Percentiles rank a stretch among this genome's conserved stretches.
These are phyloP conservation scores for Amorphotheca resinae DNA, from an alignment of 495 filamentous ascomycete genomes.

Conservation along the genomic window DNA sequence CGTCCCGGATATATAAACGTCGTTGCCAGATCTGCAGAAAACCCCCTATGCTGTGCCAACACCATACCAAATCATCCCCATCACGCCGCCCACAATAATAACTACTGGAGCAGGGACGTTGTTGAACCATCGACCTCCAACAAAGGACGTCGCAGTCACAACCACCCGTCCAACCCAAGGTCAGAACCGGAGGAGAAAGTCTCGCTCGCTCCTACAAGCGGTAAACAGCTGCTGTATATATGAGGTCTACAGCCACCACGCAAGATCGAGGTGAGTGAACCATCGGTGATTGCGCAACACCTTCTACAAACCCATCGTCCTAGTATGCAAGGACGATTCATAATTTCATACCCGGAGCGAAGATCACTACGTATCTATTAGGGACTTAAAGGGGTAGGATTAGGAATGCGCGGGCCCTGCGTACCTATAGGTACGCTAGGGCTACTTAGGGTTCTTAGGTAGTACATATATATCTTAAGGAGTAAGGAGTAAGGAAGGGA, in stretches of 20 bases:
- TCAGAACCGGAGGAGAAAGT: constrained; percentile 39
- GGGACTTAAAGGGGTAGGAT: no score
- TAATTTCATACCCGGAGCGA: constrained; percentile 54
- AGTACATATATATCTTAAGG: no score
- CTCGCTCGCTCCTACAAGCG: constrained; percentile 56
- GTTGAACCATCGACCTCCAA: constrained; percentile 46
- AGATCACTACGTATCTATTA: constrained; percentile 59
- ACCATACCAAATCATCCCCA: constrained; percentile 35
- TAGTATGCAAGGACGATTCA: constrained; percentile 53
- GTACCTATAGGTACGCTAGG: no score
- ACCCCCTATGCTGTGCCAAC: not conserved
- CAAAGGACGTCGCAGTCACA: constrained; percentile 50
- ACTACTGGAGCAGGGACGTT: constrained; percentile 40
- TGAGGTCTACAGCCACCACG: constrained; percentile 62
- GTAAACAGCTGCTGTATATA: constrained; percentile 78
- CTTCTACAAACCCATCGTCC: constrained; percentile 58
- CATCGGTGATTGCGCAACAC: constrained; percentile 39
- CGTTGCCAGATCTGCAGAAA: no score
- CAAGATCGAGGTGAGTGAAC: constrained; percentile 41
- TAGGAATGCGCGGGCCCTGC: no score
- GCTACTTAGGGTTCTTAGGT: no score
- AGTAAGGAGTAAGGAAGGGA: no score
- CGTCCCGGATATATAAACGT: no score
- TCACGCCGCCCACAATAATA: constrained; percentile 50
- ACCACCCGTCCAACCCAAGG: constrained; percentile 59